Base-by-base conservation (phyloP, 1,284 basidiomycete species). In the Flammula alnicola region DNA sequence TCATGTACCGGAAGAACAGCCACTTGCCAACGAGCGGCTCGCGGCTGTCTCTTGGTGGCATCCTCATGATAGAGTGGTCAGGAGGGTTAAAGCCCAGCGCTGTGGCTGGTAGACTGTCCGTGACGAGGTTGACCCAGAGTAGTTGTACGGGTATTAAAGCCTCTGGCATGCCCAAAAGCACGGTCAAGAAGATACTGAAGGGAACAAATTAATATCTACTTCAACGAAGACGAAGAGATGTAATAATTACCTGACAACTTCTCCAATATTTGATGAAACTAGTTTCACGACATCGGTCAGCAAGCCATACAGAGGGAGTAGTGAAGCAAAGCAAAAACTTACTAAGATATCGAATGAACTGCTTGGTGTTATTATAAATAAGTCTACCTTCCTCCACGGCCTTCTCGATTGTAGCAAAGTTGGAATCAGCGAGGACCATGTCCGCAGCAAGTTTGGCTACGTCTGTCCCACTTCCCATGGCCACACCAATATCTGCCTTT, bases 321-420 rank as follows among this genome's bases (percentile, higher is more conserved):
- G n/a, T 32, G 47, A 50, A 52, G 19, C 12, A 47, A 44, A 50
- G 32, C 50, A 49, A 44, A 19, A 10, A 78, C 86, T 39, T 61
- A 90, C 87, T 92, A 63, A 92, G 84, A 71, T 92, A 92, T 51
- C 93, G 88, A 69, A 96, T 95, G 68, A 99, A 99, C 66, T 96
- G 93, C 74, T 98, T 98, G 43, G 95, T 98, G 73, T 98, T 98
- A 76, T 98, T 98, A 74, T 98, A 99, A 67, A 99, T 99, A 47
- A 93, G 79, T 67, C 97, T 80, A 59, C 96, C 96, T 73, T 98
- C 95, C 69, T 98, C 95, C 31, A 99, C 95, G 2, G 96, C 96
- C 53, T 87, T 81, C 61, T 97, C 88, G 67, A 99, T 97, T 1
- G 97, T 98, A 5, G 95, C 81, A 64, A 92, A 92, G 71, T 92